Evolutionary conservation across 352 stramenopile genomes (phyloP), one percentile per base, ranked within the genome.

Genomic region (Pythium plurisporium): DNA sequence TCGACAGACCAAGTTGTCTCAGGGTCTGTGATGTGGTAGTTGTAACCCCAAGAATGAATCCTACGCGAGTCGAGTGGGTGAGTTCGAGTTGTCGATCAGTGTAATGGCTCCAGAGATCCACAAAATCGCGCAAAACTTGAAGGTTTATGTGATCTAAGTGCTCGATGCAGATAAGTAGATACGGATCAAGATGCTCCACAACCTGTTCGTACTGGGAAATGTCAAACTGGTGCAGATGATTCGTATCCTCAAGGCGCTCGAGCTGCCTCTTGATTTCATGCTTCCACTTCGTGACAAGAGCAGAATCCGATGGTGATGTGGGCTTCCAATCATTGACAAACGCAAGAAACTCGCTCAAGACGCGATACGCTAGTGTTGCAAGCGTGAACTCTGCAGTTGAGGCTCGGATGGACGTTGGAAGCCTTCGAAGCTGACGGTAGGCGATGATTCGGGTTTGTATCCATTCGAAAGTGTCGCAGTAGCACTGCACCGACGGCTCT

Each of bases 131-230:
- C 12, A 91, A 67, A 0, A 84, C 72, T 19, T 73, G 62, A 25
- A 79, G 69, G 8, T 75, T 70, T 10, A 94, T 82, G 0, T 54
- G 52, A 61, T 94, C 84, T 11, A 91, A 66, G 54, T 91, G 74
- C 37, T 91, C 84, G n/a, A 94, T 77, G 53, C 82, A 90, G 1
- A 94, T 54, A 30, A 94, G 31, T 23, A 87, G 27, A 44, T 74
- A 91, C 5, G 81, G 56, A 4, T 59, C 49, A 15, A 49, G 50
- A 19, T 61, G 59, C 9, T 31, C 26, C 2, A 11, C 40, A n/a
- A 62, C 47, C 14, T 63, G 30, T 15, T 62, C 44, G 30, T 55
- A 49, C 37, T 62, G 36, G 7, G 11, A 7, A 1, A 25, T 19
- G 40, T 54, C 40, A 45, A 67, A 67, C 19, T 54, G 40, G 33